Conservation (phyloP, 495 filamentous ascomycete species). For the Neurospora sublineolata region DNA sequence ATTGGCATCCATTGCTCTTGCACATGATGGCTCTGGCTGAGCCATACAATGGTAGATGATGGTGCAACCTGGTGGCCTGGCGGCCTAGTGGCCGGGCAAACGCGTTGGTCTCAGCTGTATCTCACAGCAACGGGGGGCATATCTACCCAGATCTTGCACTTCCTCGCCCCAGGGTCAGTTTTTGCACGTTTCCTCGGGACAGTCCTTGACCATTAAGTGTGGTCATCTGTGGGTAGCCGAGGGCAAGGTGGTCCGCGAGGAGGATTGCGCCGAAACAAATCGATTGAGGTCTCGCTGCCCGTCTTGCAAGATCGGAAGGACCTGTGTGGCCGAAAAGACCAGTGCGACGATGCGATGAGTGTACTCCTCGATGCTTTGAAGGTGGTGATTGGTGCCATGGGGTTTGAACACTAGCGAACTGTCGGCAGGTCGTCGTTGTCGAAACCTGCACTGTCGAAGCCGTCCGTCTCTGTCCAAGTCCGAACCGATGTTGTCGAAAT, state of each 20-base stretch:
- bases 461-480: background rate
- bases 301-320: background rate
- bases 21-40: background rate
- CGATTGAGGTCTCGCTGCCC: background rate
- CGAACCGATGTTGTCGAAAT: background rate
- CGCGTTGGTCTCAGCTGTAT: background rate
- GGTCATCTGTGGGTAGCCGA: background rate
- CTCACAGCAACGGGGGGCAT: background rate
- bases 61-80: constrained; percentile 46
- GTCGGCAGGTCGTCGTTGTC: background rate
- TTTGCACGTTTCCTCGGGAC: constrained; percentile 58
- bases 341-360: background rate
- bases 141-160: constrained; percentile 47
- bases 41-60: constrained; percentile 9
- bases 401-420: background rate
- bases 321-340: background rate
- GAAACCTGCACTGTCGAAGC: background rate
- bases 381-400: background rate
- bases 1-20: background rate
- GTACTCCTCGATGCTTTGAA: background rate
- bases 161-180: constrained; percentile 50
- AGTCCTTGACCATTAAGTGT: constrained; percentile 36
- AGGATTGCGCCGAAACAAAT: background rate
- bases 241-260: background rate
- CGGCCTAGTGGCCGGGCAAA: background rate